Conservation (phyloP, 2,329 filamentous ascomycete genomes). For the Monilinia vaccinii-corymbosi region DNA sequence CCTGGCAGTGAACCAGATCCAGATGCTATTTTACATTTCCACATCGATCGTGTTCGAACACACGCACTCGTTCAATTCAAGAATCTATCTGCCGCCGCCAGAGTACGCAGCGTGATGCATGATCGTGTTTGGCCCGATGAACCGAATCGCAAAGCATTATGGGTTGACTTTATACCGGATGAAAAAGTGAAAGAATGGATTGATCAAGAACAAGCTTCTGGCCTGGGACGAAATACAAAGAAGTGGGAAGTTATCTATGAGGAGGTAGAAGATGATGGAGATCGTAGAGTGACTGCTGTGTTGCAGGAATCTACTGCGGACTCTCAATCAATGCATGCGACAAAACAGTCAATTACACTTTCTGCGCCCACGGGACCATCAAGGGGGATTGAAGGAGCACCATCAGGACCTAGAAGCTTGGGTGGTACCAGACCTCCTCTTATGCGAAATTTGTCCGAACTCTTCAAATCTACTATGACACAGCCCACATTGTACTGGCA, state of each 20-base stretch:
- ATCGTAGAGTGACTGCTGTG: slow-evolving; percentile 45
- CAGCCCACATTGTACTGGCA: slow-evolving; percentile 59
- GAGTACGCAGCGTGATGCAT: slow-evolving; percentile 70
- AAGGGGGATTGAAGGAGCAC: slow-evolving; percentile 24
- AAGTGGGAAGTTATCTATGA: slow-evolving; percentile 71
- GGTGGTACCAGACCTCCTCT: slow-evolving; percentile 9
- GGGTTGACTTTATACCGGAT: slow-evolving; percentile 82
- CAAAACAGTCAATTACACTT: slow-evolving; percentile 22
- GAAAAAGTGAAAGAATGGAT: slow-evolving; percentile 69
- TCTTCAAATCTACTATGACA: slow-evolving; percentile 49
- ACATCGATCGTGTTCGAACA: slow-evolving; percentile 76
- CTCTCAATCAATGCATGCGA: not conserved
- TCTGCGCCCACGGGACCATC: slow-evolving; percentile 24
- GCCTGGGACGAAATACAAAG: slow-evolving; percentile 33
- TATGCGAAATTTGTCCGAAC: slow-evolving; percentile 39
- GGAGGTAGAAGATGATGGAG: slow-evolving; percentile 42
- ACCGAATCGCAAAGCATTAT: slow-evolving; percentile 71
- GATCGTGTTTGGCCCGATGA: slow-evolving; percentile 79
- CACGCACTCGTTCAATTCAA: slow-evolving; percentile 76
- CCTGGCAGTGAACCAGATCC: slow-evolving; percentile 41
- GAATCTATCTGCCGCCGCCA: slow-evolving; percentile 59
- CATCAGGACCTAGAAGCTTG: slow-evolving; percentile 24
- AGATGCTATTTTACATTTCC: slow-evolving; percentile 57
- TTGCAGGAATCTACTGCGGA: slow-evolving; percentile 40
- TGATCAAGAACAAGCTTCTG: slow-evolving; percentile 45